phyloP scores from a whole-genome alignment of 2,329 filamentous ascomycete species.

The Colletotrichum neosansevieriae region DNA sequence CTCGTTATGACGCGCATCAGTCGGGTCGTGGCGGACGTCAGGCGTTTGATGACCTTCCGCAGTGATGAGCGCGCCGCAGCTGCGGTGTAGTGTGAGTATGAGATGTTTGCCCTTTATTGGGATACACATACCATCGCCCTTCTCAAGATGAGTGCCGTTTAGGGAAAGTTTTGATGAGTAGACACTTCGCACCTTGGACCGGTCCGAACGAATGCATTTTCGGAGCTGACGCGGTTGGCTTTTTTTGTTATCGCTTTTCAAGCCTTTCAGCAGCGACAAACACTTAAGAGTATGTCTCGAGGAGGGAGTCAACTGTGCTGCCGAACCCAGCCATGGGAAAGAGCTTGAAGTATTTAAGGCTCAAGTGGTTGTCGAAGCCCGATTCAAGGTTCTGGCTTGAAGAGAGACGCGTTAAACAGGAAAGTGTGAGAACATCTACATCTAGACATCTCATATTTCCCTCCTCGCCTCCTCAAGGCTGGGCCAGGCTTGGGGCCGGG shows the following conservation, averaged over 20 bases:
- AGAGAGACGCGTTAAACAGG: neutral
- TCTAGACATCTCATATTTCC: neutral
- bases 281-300: constrained; percentile 62
- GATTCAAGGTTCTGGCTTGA: no score
- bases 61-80: constrained; percentile 55
- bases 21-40: constrained; percentile 56
- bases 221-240: constrained; percentile 45
- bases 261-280: constrained; percentile 55
- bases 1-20: constrained; percentile 53
- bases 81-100: constrained; percentile 42
- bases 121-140: constrained; percentile 60
- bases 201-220: constrained; percentile 54
- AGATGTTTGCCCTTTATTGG: neutral
- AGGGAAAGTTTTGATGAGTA: constrained; percentile 57
- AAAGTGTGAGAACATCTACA: neutral
- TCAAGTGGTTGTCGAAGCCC: no score
- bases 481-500: neutral
- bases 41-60: constrained; percentile 55
- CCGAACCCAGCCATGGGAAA: constrained; percentile 55
- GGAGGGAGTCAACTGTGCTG: constrained; percentile 56
- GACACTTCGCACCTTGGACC: constrained; percentile 54
- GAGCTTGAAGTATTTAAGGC: neutral
- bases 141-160: constrained; percentile 56
- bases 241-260: constrained; percentile 43
- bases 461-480: neutral